Evolutionary conservation across 2,329 filamentous ascomycete species (phyloP).

Genomic region (Fusarium oxysporum): DNA sequence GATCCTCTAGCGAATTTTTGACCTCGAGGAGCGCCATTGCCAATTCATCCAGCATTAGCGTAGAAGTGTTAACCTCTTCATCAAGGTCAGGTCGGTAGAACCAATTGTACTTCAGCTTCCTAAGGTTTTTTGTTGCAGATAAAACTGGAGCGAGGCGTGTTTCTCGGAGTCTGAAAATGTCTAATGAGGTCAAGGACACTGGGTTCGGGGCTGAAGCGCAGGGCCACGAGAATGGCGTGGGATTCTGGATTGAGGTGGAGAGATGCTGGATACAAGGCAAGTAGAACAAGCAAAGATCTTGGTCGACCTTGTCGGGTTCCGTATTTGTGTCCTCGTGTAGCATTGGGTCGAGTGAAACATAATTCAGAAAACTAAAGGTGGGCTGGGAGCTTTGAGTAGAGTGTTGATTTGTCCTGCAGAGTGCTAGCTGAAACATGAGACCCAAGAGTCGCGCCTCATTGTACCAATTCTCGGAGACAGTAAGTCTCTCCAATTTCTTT

Average conservation of each 20-base stretch:
- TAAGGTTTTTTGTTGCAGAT: not conserved
- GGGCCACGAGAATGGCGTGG: slow-evolving; percentile 11
- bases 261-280: slow-evolving; percentile 1
- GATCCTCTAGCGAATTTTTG: not conserved
- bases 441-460: not conserved
- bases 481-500: not conserved
- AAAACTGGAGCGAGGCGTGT: not conserved
- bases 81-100: slow-evolving; percentile 13
- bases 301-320: not conserved
- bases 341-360: not conserved
- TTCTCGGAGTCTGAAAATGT: slow-evolving; percentile 18
- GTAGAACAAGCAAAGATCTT: slow-evolving; percentile 10
- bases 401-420: not conserved
- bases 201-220: not conserved
- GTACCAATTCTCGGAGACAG: not conserved
- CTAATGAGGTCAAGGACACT: not conserved
- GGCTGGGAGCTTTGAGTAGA: not conserved
- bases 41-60: not conserved
- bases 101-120: slow-evolving; percentile 13
- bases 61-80: not conserved
- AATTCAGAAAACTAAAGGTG: not conserved
- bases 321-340: not conserved
- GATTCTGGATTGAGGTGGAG: slow-evolving; percentile 14
- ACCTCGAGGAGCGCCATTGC: not conserved
- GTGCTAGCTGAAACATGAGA: not conserved